phyloP scores from a whole-genome alignment of 768 basidiomycete species.

The Tephrocybe sp. region DNA sequence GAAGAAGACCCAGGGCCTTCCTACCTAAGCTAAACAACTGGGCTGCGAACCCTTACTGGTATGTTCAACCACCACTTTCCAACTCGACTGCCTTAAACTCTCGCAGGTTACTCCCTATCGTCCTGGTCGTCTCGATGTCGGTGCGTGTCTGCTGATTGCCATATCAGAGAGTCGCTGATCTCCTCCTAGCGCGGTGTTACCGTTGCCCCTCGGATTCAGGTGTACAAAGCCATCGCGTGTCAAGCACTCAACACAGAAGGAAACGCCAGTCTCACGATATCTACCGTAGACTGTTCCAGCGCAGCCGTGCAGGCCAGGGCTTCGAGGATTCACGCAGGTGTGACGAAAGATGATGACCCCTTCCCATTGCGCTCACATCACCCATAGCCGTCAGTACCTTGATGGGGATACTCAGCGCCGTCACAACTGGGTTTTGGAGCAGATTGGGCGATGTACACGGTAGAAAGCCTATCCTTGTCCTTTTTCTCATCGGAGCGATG shows the following conservation, averaged over 20 bases:
- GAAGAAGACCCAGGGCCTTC: slow-evolving; percentile 10
- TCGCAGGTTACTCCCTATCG: slow-evolving; percentile 71
- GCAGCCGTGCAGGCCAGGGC: slow-evolving; percentile 68
- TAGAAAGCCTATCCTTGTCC: slow-evolving; percentile 69
- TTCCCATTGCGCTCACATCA: slow-evolving; percentile 2
- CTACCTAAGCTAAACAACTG: slow-evolving; percentile 22
- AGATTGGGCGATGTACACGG: slow-evolving; percentile 75
- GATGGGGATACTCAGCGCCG: slow-evolving; percentile 77
- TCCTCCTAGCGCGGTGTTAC: slow-evolving; percentile 71
- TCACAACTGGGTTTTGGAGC: slow-evolving; percentile 89
- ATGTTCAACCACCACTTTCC: slow-evolving; percentile 7
- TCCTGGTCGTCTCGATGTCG: slow-evolving; percentile 63
- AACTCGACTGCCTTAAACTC: background rate
- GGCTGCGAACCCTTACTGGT: slow-evolving; percentile 49
- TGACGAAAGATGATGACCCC: slow-evolving; percentile 7
- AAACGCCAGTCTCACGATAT: slow-evolving; percentile 15
- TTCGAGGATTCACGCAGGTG: slow-evolving; percentile 69
- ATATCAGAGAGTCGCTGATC: slow-evolving; percentile 6
- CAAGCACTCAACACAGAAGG: slow-evolving; percentile 37
- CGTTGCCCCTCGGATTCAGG: slow-evolving; percentile 74
- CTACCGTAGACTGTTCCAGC: slow-evolving; percentile 30
- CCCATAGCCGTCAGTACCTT: slow-evolving; percentile 64
- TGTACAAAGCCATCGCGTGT: slow-evolving; percentile 79
- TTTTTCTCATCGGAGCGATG: slow-evolving; percentile 68
- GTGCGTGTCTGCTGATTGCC: slow-evolving; percentile 38